A percentile compares a stretch with the other conserved stretches of the same genome.
Evolutionary conservation across 1,284 basidiomycete species (phyloP).

Genomic region (Cutaneotrichosporon curvatum): DNA sequence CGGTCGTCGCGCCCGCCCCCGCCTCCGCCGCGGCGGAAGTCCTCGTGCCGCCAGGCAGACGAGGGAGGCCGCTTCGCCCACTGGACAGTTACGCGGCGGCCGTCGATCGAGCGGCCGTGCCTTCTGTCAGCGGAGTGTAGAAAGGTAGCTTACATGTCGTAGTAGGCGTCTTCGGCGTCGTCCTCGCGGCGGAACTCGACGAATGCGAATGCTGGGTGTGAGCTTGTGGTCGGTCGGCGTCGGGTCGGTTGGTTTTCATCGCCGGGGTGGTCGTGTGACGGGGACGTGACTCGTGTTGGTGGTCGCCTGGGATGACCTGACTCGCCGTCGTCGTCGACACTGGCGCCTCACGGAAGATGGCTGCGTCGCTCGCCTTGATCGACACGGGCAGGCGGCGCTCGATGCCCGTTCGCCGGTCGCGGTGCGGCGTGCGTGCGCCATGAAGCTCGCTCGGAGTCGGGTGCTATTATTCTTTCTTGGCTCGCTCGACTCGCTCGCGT

Average conservation of each 20-base stretch:
- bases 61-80: constrained; percentile 88
- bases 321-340: not conserved
- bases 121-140: constrained; percentile 45
- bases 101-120: constrained; percentile 78
- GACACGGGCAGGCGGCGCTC: not conserved
- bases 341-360: too few species aligned
- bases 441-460: too few species aligned
- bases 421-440: too few species aligned
- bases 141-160: constrained; percentile 66
- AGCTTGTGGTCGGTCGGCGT: constrained; percentile 14
- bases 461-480: not conserved
- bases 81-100: constrained; percentile 71
- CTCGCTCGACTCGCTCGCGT: constrained; percentile 3
- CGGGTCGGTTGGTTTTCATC: too few species aligned
- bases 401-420: too few species aligned
- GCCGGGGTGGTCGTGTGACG: not conserved
- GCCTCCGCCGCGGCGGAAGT: constrained; percentile 44
- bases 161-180: constrained; percentile 82
- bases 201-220: constrained; percentile 72
- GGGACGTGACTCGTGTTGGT: not conserved
- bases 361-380: constrained; percentile 5
- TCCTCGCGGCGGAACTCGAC: constrained; percentile 76
- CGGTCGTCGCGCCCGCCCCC: constrained; percentile 38
- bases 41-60: constrained; percentile 73
- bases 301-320: not conserved